Conservation (phyloP, 345 rosid species). For the Rhizophora apiculata region DNA sequence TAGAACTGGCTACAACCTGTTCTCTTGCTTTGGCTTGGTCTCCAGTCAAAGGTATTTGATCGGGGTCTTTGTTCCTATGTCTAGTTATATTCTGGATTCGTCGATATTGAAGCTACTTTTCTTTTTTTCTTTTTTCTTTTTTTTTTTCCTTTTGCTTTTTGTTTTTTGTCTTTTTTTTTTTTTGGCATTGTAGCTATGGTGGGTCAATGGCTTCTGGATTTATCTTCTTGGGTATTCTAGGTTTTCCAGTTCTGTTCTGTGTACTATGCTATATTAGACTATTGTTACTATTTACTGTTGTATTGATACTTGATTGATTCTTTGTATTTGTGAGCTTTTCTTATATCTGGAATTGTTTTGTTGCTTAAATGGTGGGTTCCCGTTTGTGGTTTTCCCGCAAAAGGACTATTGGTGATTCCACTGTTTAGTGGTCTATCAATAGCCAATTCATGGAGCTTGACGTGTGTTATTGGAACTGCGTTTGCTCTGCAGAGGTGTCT, state of each 20-base stretch:
- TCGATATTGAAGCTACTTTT: not conserved
- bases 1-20: not conserved
- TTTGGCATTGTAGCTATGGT: slow-evolving; percentile 5
- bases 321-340: not conserved
- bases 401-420: slow-evolving; percentile 1
- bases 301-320: not conserved
- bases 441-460: not conserved
- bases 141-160: not conserved
- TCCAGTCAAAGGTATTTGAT: slow-evolving; percentile 41
- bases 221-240: not conserved
- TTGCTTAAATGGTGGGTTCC: slow-evolving; percentile 17
- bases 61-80: slow-evolving; percentile 20
- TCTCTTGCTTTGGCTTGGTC: not conserved
- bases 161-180: not conserved
- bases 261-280: not conserved
- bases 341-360: slow-evolving; percentile 29
- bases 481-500: not conserved
- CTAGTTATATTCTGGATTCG: not conserved
- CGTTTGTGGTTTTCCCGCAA: no score
- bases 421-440: slow-evolving; percentile 2
- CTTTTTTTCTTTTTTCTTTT: slow-evolving; percentile 9
- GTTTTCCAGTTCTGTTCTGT: no score
- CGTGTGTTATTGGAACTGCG: not conserved
- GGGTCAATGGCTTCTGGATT: slow-evolving; percentile 9
- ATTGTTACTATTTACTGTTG: not conserved